Conservation (phyloP, 495 filamentous ascomycete species). For the Hypomontagnella monticulosa region DNA sequence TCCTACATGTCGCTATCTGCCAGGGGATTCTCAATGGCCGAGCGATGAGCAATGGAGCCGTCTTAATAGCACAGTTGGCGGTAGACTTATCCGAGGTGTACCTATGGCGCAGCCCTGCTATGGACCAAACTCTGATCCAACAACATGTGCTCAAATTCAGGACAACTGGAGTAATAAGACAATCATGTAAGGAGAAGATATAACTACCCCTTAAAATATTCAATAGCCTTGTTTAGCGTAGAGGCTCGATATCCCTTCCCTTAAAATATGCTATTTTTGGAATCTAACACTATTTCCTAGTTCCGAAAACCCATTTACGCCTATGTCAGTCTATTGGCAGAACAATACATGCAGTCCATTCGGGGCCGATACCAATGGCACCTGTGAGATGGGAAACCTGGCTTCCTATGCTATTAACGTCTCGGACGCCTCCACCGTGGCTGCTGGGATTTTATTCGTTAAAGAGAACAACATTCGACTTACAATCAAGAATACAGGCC, state of each 20-base stretch:
- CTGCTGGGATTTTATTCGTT: conserved; percentile 59
- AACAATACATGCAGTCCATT: conserved; percentile 61
- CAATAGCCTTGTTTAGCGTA: too few species aligned
- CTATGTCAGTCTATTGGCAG: background rate
- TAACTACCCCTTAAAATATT: too few species aligned
- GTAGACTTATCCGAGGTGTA: conserved; percentile 55
- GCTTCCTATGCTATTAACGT: conserved; percentile 64
- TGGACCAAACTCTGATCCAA: conserved; percentile 19
- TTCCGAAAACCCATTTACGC: background rate
- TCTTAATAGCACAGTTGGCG: conserved; percentile 53
- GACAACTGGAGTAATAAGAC: background rate
- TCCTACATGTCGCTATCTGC: conserved; percentile 17
- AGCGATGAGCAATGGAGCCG: conserved; percentile 45
- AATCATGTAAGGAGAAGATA: too few species aligned
- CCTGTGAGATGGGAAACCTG: conserved; percentile 67
- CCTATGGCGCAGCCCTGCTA: conserved; percentile 60
- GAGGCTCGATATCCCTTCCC: too few species aligned
- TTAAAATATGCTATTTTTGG: too few species aligned
- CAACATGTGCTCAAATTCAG: conserved; percentile 16
- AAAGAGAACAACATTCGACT: conserved; percentile 52
- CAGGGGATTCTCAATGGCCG: conserved; percentile 44
- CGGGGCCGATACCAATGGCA: conserved; percentile 38
- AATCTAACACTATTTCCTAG: background rate
- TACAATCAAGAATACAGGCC: conserved; percentile 58
- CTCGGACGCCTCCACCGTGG: conserved; percentile 47